Evolutionary conservation across 768 basidiomycete species (phyloP), one percentile per base, ranked within the genome.

Genomic region (Kwoniella sp.): DNA sequence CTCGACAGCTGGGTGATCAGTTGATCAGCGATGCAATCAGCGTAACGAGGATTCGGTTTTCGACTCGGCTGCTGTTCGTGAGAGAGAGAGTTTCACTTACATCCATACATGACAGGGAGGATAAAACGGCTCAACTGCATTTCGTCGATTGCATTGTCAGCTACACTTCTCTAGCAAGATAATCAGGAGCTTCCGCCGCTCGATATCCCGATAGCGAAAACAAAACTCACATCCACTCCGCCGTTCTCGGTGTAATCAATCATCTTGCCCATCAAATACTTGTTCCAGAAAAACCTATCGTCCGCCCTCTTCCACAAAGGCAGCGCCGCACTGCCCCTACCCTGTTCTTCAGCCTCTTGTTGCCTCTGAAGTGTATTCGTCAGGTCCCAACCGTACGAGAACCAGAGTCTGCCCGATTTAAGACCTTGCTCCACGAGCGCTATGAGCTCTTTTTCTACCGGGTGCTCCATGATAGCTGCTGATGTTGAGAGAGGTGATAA

Each of bases 251-350:
- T 82, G 9, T 83, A 74, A 76, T 86, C 86, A 60, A 89, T 88
- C 65, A 92, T 81, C 68, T 85, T 84, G 15, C 83, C 81, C 64
- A 88, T 87, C 63, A 89, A 74, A 53, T 67, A 90, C 86, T 87
- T 90, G 80, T 99, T 99, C 95, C 95, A 99, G 81, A 98, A 98
- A 82, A 99, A 99, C 67, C 94, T 85, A 74, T 96, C 92, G 68
- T 99, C 96, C 40, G 88, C 89, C 88, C 94, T 71, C 56, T 68
- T 71, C 79, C 79, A 80, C 27, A 76, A 57, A 1, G 76, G 76
- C 55, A 54, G 50, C 1, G 65, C 44, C 13, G 60, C 53, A n/a
- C 58, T 62, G 7, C 68, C 68, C 79, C 50, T 80, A 81, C 83
- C 25, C 79, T 48, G 79, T 51, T 86, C 84, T 53, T 83, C 83